Evolutionary conservation across 140 eudicot genomes (phyloP).

Genomic region (Erigeron philadelphicus): DNA sequence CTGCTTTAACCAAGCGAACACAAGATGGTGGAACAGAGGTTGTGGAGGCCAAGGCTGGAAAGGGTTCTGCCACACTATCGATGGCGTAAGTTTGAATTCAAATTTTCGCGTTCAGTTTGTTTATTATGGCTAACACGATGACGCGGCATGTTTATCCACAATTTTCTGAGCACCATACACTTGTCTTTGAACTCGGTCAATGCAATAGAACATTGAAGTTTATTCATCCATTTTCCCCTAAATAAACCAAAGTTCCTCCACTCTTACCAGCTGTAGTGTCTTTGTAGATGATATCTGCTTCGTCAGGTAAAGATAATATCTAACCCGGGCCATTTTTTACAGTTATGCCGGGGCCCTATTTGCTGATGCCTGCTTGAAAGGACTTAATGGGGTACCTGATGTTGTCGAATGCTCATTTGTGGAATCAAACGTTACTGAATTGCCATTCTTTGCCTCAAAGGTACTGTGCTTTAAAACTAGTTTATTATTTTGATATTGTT

Average conservation of each 20-base stretch:
- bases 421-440: slow-evolving; percentile 65
- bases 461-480: slow-evolving; percentile 18
- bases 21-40: slow-evolving; percentile 46
- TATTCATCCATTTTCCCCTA: not conserved
- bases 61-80: slow-evolving; percentile 37
- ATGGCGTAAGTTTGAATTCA: slow-evolving; percentile 32
- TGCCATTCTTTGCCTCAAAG: slow-evolving; percentile 83
- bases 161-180: not conserved
- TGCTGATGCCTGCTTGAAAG: slow-evolving; percentile 87
- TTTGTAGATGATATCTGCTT: not conserved
- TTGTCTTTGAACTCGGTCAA: not conserved
- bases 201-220: not conserved
- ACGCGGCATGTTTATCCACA: too few relatives aligned
- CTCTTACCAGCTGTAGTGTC: not conserved
- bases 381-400: slow-evolving; percentile 86
- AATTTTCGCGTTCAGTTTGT: not conserved
- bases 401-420: slow-evolving; percentile 73
- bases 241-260: not conserved
- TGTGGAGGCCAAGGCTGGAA: slow-evolving; percentile 47
- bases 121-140: not conserved
- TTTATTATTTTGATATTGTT: not conserved
- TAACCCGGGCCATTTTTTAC: slow-evolving; percentile 14
- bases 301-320: not conserved
- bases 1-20: slow-evolving; percentile 55
- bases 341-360: slow-evolving; percentile 79